Evolutionary conservation across 202 grass and related monocot species (phyloP), one percentile per base, ranked within the genome.

Genomic region (Digitaria exilis): DNA sequence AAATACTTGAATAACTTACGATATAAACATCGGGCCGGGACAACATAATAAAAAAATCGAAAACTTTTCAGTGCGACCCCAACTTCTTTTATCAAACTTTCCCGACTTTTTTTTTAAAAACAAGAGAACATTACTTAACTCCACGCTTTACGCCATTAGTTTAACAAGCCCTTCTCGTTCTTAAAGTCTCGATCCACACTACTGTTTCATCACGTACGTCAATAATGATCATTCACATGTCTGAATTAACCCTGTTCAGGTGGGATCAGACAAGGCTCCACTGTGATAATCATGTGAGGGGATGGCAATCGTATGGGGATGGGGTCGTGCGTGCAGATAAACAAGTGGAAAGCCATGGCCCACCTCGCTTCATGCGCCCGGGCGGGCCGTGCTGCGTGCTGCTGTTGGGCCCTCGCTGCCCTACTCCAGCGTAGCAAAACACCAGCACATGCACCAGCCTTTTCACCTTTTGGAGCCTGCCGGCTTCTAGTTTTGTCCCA

Each of bases 401-500:
- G 14, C 25, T 54, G 32, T 35, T 39, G 64, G 64, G 31, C 4
- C 32, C 14, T 68, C 55, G 63, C 65, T 68, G 63, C 65, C 65
- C 65, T 69, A 14, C 78, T 80, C 17, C 50, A 58, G 78, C 78
- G 49, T 26, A 43, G 64, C 22, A 56, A 48, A 24, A 5, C 43
- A 18, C 42, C 42, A 65, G 59, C 77, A 43, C 34, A 69, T 39
- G 65, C 65, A 80, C 78, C 50, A 28, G 49, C 49, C 4, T 61
- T 77, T 69, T 29, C 4, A 13, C 29, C 45, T n/a, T 52, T 75
- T 69, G 9, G 22, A 30, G 24, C 65, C 16, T 80, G 65, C 49
- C 22, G 65, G 78, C 65, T 70, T 80, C 78, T 54, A 57, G 78
- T 69, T 80, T 80, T 80, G 78, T 80, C 65, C 35, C 78, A 42